A percentile compares a stretch with the other conserved stretches of the same genome.
phyloP scores from a whole-genome alignment of 352 stramenopile genomes.

The Phytophthora multivora region DNA sequence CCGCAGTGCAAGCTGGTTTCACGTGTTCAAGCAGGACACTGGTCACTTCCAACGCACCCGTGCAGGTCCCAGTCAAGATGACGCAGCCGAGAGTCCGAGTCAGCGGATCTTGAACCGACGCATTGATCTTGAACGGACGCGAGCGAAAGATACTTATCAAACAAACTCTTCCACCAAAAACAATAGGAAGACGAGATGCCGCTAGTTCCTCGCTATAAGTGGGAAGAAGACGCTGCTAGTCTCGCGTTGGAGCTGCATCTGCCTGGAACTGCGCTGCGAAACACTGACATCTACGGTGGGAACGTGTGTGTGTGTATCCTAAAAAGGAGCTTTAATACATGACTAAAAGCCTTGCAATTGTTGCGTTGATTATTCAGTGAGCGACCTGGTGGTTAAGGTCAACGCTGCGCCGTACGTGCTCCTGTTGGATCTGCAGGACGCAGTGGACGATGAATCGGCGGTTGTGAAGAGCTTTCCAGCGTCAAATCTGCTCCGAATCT shows the following conservation, averaged over 20 bases:
- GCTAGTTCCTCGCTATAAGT: slow-evolving; percentile 65
- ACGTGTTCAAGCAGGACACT: neutral
- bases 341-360: neutral
- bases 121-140: slow-evolving; percentile 5
- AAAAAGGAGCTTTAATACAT: too few species aligned
- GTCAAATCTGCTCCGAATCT: slow-evolving; percentile 51
- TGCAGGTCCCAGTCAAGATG: too few species aligned
- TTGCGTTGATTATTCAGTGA: slow-evolving; percentile 45
- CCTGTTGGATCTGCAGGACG: slow-evolving; percentile 65
- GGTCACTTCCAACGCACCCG: too few species aligned
- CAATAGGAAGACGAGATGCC: slow-evolving; percentile 48
- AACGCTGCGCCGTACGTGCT: slow-evolving; percentile 80
- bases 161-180: neutral
- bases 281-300: slow-evolving; percentile 75
- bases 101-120: slow-evolving; percentile 20
- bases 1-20: neutral
- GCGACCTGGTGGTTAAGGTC: slow-evolving; percentile 80
- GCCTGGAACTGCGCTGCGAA: slow-evolving; percentile 48
- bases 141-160: slow-evolving; percentile 20
- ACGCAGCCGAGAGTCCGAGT: too few species aligned
- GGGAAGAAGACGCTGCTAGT: slow-evolving; percentile 58
- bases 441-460: slow-evolving; percentile 55
- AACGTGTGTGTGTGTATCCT: neutral
- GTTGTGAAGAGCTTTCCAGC: slow-evolving; percentile 51
- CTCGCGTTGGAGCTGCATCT: slow-evolving; percentile 61